These are phyloP conservation scores for Sarcocystis neurona DNA, from an alignment of 169 alveolate genomes.

Conservation along the genomic window DNA sequence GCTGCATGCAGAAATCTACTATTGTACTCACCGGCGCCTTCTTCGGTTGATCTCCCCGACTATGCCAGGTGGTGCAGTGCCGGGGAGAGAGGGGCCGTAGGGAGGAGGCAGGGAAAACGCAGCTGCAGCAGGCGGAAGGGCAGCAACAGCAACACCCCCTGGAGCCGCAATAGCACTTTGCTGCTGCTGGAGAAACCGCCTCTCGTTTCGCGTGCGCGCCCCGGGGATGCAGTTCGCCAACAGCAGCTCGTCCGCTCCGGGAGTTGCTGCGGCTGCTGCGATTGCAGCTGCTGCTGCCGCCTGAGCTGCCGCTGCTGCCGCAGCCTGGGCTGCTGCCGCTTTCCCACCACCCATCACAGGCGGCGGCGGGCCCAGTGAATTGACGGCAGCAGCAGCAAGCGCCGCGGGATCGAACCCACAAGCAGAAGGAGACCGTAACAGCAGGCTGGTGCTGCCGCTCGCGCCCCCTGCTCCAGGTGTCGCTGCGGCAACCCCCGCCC, in stretches of 20 bases:
- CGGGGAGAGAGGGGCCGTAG: too few relatives aligned
- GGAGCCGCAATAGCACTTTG: not conserved
- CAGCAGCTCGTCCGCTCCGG: not conserved
- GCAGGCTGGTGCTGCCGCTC: too few relatives aligned
- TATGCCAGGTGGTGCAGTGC: not conserved
- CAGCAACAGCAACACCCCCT: not conserved
- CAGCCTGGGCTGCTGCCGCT: not conserved
- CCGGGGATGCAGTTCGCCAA: not conserved
- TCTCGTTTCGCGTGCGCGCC: not conserved
- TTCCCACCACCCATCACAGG: not conserved
- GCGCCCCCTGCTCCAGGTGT: too few relatives aligned
- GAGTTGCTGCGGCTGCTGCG: not conserved
- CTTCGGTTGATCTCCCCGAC: not conserved
- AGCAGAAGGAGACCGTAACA: too few relatives aligned
- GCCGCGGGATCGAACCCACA: not conserved
- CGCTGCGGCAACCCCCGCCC: too few relatives aligned
- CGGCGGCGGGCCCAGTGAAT: not conserved
- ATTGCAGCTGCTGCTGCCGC: not conserved
- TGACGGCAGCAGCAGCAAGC: not conserved
- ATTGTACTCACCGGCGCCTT: constrained; percentile 6
- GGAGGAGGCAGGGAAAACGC: too few relatives aligned
- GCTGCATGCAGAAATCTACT: too few relatives aligned
- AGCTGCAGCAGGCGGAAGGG: too few relatives aligned
- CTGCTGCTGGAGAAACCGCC: not conserved
- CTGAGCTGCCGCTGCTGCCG: not conserved